Conservation (phyloP, 2,329 filamentous ascomycete genomes). For the Claviceps humidiphila region DNA sequence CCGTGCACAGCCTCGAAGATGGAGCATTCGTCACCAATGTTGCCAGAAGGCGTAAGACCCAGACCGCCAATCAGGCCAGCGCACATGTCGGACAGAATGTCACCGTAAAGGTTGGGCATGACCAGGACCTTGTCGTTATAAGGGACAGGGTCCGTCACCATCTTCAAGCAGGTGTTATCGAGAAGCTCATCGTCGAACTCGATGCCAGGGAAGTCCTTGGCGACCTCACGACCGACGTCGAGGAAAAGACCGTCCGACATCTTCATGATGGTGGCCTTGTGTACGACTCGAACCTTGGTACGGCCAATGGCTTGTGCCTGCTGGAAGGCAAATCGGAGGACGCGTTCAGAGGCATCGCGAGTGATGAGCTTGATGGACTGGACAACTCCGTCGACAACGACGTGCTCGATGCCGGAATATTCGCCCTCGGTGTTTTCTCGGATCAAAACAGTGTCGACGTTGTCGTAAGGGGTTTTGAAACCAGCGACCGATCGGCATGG, state of each 20-base stretch:
- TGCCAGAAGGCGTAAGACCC: conserved; percentile 91
- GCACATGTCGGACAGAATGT: conserved; percentile 99
- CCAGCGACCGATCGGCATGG: conserved; percentile 94
- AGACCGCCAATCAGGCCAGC: conserved; percentile 96
- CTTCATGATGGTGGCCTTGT: conserved; percentile 99
- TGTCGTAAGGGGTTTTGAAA: conserved; percentile 97
- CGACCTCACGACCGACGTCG: conserved; percentile 67
- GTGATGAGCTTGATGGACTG: conserved; percentile 99
- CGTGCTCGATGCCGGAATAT: conserved; percentile 98
- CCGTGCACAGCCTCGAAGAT: conserved; percentile 99
- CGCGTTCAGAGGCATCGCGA: conserved; percentile 82
- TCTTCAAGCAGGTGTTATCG: conserved; percentile 98
- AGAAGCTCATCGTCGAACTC: conserved; percentile 97
- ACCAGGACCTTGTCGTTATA: conserved; percentile 99
- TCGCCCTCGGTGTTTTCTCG: conserved; percentile 99
- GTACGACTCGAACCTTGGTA: conserved; percentile 93
- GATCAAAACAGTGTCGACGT: conserved; percentile 93
- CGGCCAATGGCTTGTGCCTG: conserved; percentile 86
- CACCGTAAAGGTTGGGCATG: conserved; percentile 96
- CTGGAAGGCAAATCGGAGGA: conserved; percentile 96
- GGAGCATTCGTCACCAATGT: conserved; percentile 98
- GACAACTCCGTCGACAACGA: conserved; percentile 93
- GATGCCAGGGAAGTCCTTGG: conserved; percentile 90
- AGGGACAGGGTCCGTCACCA: conserved; percentile 86
- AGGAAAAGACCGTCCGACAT: conserved; percentile 99